phyloP scores from a whole-genome alignment of 768 basidiomycete genomes.

The Strobilomyces dryophilus region DNA sequence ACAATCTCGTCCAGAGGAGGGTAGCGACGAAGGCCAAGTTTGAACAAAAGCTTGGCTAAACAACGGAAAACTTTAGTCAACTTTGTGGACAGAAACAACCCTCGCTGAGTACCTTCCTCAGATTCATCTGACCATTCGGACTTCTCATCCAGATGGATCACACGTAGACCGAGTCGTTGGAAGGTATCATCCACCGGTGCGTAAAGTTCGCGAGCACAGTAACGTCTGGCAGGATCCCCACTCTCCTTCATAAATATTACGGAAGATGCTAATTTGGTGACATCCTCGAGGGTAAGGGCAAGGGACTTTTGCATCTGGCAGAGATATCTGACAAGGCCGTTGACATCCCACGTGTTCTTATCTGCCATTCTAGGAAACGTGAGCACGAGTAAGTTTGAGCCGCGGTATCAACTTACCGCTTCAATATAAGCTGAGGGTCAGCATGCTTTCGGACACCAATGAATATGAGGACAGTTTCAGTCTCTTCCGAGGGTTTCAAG shows the following conservation, averaged over 20 bases:
- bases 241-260: not conserved
- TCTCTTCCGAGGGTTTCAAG: conserved; percentile 48
- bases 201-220: not conserved
- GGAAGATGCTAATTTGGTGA: not conserved
- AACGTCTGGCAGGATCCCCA: not conserved
- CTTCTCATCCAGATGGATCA: not conserved
- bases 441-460: conserved; percentile 71
- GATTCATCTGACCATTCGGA: not conserved
- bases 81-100: no score
- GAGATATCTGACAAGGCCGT: not conserved
- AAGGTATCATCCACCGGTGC: not conserved
- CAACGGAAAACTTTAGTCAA: not conserved
- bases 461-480: conserved; percentile 67
- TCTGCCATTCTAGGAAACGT: not conserved
- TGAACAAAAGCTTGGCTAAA: not conserved
- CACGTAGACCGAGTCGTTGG: not conserved
- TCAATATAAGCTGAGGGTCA: not conserved
- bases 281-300: not conserved
- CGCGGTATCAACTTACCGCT: not conserved
- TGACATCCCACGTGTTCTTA: not conserved
- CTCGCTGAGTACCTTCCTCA: not conserved
- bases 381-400: not conserved
- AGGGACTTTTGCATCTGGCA: not conserved
- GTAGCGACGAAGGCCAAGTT: not conserved
- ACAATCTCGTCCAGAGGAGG: not conserved